These are phyloP conservation scores for Handroanthus guayacan DNA, from an alignment of 257 asterid species.

Conservation along the genomic window DNA sequence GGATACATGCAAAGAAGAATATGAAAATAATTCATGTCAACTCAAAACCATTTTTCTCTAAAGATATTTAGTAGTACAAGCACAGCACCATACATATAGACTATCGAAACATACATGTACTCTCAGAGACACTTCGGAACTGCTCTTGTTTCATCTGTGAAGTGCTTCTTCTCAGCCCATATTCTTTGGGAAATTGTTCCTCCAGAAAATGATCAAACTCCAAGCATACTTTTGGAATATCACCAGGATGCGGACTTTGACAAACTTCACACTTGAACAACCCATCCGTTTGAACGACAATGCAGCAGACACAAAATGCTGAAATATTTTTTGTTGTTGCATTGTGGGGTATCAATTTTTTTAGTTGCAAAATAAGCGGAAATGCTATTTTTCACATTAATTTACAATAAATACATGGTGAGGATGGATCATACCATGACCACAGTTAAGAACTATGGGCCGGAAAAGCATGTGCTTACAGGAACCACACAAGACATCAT, in stretches of 20 bases:
- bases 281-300: conserved; percentile 30
- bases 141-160: conserved; percentile 42
- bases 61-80: not conserved
- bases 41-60: not conserved
- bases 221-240: conserved; percentile 55
- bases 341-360: not conserved
- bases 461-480: conserved; percentile 50
- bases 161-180: conserved; percentile 42
- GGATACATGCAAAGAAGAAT: not conserved
- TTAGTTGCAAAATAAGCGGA: not conserved
- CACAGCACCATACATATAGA: conserved; percentile 1
- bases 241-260: conserved; percentile 56
- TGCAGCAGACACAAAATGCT: conserved; percentile 49
- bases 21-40: not conserved
- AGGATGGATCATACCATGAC: conserved; percentile 57
- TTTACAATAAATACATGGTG: conserved; percentile 17
- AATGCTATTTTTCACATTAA: not conserved
- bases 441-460: conserved; percentile 62
- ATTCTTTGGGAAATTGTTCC: conserved; percentile 52
- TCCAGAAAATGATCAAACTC: conserved; percentile 58
- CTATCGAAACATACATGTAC: conserved; percentile 29
- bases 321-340: not conserved
- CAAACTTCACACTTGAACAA: conserved; percentile 51
- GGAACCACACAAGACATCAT: conserved; percentile 53
- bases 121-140: conserved; percentile 28